Evolutionary conservation across 768 basidiomycete genomes (phyloP).

Genomic region (Suillus subaureus): DNA sequence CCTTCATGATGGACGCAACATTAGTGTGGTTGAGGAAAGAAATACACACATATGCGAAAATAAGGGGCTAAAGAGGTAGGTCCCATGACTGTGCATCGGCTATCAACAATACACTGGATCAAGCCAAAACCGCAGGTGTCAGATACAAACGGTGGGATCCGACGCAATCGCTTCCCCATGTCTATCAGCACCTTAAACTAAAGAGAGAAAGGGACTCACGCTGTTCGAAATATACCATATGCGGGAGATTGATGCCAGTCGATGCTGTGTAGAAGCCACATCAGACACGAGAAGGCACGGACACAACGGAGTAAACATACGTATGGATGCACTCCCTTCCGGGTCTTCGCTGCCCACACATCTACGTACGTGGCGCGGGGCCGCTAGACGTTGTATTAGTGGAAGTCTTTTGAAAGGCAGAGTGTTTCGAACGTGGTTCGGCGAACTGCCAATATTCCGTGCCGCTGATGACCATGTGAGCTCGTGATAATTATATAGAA

Average conservation of each 20-base stretch:
- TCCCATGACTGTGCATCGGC: not conserved
- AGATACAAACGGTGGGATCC: conserved; percentile 36
- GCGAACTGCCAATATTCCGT: conserved; percentile 51
- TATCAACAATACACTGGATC: not conserved
- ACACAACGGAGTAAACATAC: conserved; percentile 31
- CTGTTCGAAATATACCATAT: conserved; percentile 48
- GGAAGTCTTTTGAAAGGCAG: not conserved
- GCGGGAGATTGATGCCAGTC: conserved; percentile 49
- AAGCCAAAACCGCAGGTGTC: not conserved
- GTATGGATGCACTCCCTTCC: conserved; percentile 48
- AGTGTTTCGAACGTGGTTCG: conserved; percentile 38
- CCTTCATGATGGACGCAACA: not conserved
- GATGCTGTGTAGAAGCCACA: conserved; percentile 35
- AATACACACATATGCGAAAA: conserved; percentile 1
- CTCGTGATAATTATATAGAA: conserved; percentile 15
- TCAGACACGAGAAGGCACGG: not conserved
- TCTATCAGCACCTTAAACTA: conserved; percentile 13
- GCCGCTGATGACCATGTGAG: conserved; percentile 24
- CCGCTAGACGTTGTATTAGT: conserved; percentile 18
- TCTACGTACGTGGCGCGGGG: conserved; percentile 40
- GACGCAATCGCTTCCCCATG: conserved; percentile 29
- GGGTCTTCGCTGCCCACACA: conserved; percentile 50
- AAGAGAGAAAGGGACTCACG: conserved; percentile 29
- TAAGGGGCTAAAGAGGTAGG: not conserved
- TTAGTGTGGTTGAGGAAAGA: not conserved